Evolutionary conservation across 768 basidiomycete genomes (phyloP).

Genomic region (Russula brevipes): DNA sequence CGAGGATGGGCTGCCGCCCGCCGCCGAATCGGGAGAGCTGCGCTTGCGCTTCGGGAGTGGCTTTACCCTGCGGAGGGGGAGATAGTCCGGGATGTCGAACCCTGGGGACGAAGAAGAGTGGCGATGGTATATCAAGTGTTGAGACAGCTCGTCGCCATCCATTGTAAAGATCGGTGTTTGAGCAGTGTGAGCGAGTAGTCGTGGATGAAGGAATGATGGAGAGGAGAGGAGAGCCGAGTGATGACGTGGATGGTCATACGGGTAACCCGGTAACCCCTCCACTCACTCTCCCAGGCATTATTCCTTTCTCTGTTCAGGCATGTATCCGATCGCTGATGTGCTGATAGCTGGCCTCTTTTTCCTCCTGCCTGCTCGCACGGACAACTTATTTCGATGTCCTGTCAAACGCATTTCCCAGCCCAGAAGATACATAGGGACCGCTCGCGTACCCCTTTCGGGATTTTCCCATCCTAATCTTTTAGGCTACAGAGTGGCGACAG

Average conservation of each 20-base stretch:
- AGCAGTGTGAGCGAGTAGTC: neutral
- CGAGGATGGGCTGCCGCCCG: no score
- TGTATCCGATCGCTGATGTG: no score
- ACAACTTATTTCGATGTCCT: no score
- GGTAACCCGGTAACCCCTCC: neutral
- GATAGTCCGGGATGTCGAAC: conserved; percentile 62
- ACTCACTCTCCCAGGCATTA: conserved; percentile 12
- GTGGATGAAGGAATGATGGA: neutral
- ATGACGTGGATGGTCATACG: conserved; percentile 21
- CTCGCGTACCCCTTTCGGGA: no score
- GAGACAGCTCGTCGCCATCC: conserved; percentile 19
- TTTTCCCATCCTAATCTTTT: no score
- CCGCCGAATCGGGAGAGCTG: conserved; percentile 33
- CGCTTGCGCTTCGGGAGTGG: conserved; percentile 75
- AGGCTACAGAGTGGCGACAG: no score
- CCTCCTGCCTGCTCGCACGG: no score
- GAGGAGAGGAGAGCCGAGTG: conserved; percentile 2
- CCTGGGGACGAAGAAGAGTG: conserved; percentile 9
- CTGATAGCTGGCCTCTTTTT: no score
- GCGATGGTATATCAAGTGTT: conserved; percentile 7
- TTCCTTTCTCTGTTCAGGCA: neutral
- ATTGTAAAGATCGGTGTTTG: neutral
- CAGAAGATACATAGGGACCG: no score
- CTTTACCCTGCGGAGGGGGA: conserved; percentile 60
- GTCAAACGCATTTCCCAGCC: no score